Percentiles rank a stretch among this genome's conserved stretches.
phyloP scores from a whole-genome alignment of 2,329 filamentous ascomycete species.

The Ilyonectria mors-panacis region DNA sequence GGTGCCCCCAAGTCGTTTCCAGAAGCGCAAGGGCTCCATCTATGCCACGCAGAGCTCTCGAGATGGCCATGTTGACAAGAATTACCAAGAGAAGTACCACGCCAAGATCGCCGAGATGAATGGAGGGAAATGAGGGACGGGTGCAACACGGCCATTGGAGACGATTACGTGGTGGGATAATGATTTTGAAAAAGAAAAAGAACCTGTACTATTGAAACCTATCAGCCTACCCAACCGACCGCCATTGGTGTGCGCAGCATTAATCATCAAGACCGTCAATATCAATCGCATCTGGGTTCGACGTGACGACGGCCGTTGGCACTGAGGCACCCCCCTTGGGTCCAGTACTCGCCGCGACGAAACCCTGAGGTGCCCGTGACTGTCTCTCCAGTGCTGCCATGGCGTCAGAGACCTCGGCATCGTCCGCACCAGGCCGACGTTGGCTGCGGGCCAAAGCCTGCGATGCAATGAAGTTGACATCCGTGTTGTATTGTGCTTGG shows the following conservation, averaged over 20 bases:
- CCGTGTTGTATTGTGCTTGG: constrained; percentile 97
- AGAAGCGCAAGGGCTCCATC: constrained; percentile 79
- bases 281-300: constrained; percentile 90
- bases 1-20: constrained; percentile 77
- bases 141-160: not conserved
- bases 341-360: constrained; percentile 88
- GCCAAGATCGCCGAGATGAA: constrained; percentile 71
- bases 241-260: constrained; percentile 39
- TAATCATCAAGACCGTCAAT: constrained; percentile 80
- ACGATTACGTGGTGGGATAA: constrained; percentile 16
- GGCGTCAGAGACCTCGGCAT: constrained; percentile 76
- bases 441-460: constrained; percentile 91
- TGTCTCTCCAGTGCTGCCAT: constrained; percentile 93
- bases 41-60: constrained; percentile 76
- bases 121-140: constrained; percentile 53
- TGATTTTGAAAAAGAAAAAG: constrained; percentile 32
- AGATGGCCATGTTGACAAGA: constrained; percentile 75
- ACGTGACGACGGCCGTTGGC: constrained; percentile 62
- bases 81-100: constrained; percentile 72
- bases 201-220: constrained; percentile 41
- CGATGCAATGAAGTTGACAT: constrained; percentile 98
- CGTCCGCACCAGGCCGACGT: constrained; percentile 67
- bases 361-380: constrained; percentile 89
- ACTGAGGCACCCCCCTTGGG: constrained; percentile 68
- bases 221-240: constrained; percentile 35